A percentile compares a stretch with the other conserved stretches of the same genome.
phyloP scores from a whole-genome alignment of 2,329 filamentous ascomycete genomes.

The Colletotrichum sp. region DNA sequence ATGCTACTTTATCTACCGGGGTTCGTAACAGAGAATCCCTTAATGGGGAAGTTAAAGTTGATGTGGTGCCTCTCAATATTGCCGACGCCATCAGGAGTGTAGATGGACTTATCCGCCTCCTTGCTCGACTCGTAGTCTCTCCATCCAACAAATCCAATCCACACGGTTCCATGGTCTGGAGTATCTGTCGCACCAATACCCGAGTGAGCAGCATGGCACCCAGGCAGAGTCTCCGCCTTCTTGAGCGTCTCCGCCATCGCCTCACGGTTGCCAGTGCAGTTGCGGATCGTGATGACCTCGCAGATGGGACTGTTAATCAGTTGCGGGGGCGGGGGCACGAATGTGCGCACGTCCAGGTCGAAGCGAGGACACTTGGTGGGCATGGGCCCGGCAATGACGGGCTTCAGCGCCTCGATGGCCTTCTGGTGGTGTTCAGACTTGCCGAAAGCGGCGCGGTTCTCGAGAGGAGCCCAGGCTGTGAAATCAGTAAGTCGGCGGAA shows the following conservation, averaged over 20 bases:
- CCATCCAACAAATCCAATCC: constrained; percentile 9
- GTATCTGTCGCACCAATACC: background rate
- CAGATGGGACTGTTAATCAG: constrained; percentile 17
- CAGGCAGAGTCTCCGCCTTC: background rate
- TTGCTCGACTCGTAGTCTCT: constrained; percentile 9
- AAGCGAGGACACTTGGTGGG: constrained; percentile 6
- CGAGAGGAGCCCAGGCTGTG: background rate
- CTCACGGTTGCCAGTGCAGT: background rate
- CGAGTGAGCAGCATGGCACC: constrained; percentile 1
- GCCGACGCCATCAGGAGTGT: background rate
- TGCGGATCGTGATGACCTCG: background rate
- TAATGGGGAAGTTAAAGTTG: constrained; percentile 19
- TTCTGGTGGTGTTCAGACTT: constrained; percentile 2
- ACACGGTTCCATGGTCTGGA: constrained; percentile 3
- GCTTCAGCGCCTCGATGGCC: constrained; percentile 7
- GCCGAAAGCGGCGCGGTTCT: constrained; percentile 3
- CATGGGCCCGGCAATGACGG: background rate
- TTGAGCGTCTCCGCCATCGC: background rate
- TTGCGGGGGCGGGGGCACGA: constrained; percentile 4
- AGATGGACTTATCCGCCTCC: constrained; percentile 1
- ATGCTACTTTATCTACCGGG: constrained; percentile 3
- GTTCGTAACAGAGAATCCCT: constrained; percentile 17
- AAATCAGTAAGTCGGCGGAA: background rate
- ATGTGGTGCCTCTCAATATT: constrained; percentile 7
- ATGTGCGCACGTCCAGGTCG: background rate